Evolutionary conservation across 306 rosid species (phyloP).

Genomic region (Pyrus pyrifolia): DNA sequence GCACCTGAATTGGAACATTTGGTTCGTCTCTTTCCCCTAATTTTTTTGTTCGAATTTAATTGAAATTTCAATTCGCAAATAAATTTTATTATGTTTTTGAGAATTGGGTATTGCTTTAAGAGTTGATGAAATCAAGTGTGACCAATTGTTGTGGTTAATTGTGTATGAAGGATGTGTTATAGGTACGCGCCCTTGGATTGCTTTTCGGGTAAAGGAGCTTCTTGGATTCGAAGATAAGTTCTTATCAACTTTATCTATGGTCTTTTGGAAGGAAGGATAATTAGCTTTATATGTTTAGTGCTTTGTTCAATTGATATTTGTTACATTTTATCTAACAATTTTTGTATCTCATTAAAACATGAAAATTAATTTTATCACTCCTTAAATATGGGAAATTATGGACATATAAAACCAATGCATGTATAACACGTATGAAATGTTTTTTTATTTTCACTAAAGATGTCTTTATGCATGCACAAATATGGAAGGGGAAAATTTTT

Average conservation of each 20-base stretch:
- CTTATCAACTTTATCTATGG: conserved; percentile 86
- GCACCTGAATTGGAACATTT: conserved; percentile 16
- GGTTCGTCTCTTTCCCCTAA: conserved; percentile 37
- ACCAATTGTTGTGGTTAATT: background rate
- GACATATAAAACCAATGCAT: too few relatives aligned
- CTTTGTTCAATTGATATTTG: background rate
- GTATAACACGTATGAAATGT: too few relatives aligned
- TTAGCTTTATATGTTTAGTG: background rate
- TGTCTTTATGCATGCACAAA: too few relatives aligned
- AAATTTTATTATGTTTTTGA: background rate
- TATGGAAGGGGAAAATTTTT: too few relatives aligned
- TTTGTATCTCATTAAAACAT: too few relatives aligned
- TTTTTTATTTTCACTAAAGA: too few relatives aligned
- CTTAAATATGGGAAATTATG: too few relatives aligned
- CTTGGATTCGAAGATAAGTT: conserved; percentile 93
- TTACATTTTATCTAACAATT: too few relatives aligned
- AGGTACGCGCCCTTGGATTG: conserved; percentile 88
- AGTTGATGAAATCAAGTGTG: background rate
- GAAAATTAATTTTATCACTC: too few relatives aligned
- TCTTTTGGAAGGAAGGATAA: conserved; percentile 87
- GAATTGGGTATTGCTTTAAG: conserved; percentile 1
- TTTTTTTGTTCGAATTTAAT: background rate
- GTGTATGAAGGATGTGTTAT: conserved; percentile 23
- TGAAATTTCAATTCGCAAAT: background rate
- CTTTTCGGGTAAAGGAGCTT: conserved; percentile 77